Percentiles rank a stretch among this genome's conserved stretches.
These are phyloP conservation scores for Hericium alpestre DNA, from an alignment of 768 basidiomycete genomes.

Conservation along the genomic window DNA sequence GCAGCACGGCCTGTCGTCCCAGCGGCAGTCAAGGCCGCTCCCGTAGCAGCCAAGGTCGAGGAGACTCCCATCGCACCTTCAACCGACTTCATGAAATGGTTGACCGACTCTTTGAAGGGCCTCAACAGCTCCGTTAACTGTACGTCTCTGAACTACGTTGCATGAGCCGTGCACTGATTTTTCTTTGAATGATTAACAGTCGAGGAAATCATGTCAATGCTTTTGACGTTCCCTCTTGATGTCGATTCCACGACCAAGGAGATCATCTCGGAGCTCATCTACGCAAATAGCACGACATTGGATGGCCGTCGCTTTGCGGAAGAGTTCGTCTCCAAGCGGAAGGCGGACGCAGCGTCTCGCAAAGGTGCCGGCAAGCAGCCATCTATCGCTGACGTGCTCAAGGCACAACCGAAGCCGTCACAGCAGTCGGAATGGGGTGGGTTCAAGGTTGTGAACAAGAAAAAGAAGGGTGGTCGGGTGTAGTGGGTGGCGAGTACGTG, in stretches of 20 bases:
- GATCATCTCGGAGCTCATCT: slow-evolving; percentile 91
- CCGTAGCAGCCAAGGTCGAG: slow-evolving; percentile 36
- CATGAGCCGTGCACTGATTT: background rate
- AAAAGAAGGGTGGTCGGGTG: slow-evolving; percentile 70
- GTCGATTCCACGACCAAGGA: slow-evolving; percentile 74
- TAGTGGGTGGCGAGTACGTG: slow-evolving; percentile 17
- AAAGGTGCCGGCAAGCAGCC: slow-evolving; percentile 43
- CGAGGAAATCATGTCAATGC: slow-evolving; percentile 93
- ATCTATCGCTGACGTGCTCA: slow-evolving; percentile 85
- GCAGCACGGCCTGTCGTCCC: slow-evolving; percentile 14
- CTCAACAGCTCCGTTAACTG: slow-evolving; percentile 63
- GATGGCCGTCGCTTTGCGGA: slow-evolving; percentile 92
- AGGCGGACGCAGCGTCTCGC: slow-evolving; percentile 58
- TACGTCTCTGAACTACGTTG: slow-evolving; percentile 22
- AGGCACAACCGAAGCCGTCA: slow-evolving; percentile 68
- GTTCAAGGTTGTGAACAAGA: slow-evolving; percentile 92
- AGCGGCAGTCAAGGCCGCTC: slow-evolving; percentile 14
- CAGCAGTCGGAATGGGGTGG: slow-evolving; percentile 71
- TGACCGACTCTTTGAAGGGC: slow-evolving; percentile 74
- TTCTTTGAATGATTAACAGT: slow-evolving; percentile 34
- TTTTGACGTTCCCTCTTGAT: slow-evolving; percentile 88
- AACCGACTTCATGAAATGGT: slow-evolving; percentile 88
- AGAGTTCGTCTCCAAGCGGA: slow-evolving; percentile 82
- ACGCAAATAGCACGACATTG: slow-evolving; percentile 87
- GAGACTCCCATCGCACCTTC: slow-evolving; percentile 63